Conservation (phyloP, 192 early-diverging fungal species). For the Coemansia aciculifera region DNA sequence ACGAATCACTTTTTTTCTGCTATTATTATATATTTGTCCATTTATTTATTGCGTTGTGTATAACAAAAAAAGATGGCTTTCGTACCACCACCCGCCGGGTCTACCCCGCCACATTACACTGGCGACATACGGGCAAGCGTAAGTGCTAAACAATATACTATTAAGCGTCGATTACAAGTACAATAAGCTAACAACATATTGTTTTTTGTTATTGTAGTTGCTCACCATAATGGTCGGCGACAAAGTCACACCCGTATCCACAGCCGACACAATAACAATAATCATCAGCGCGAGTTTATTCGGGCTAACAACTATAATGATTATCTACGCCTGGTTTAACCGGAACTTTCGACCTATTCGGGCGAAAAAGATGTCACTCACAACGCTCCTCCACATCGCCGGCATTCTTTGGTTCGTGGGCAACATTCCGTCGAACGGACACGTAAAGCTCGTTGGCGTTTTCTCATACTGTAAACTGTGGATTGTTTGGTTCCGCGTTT, state of each 20-base stretch:
- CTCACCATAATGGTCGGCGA: not conserved
- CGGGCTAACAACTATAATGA: constrained; percentile 28
- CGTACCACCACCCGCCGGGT: not conserved
- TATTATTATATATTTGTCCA: not conserved
- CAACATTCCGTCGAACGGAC: constrained; percentile 37
- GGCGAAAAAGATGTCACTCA: constrained; percentile 44
- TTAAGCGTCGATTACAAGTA: not conserved
- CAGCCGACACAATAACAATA: constrained; percentile 23
- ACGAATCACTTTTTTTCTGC: not conserved
- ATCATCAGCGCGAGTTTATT: constrained; percentile 17
- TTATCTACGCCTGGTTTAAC: constrained; percentile 45
- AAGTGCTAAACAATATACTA: not conserved
- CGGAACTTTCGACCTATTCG: constrained; percentile 48
- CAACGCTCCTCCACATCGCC: constrained; percentile 33
- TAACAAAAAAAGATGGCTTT: not conserved
- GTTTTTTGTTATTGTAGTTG: constrained; percentile 17
- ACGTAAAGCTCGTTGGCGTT: constrained; percentile 23
- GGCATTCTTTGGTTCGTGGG: constrained; percentile 51
- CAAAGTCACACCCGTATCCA: constrained; percentile 20
- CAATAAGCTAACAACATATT: not conserved
- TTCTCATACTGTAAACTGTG: constrained; percentile 46
- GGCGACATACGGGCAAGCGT: not conserved
- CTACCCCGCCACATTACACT: not conserved
- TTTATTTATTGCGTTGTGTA: not conserved
- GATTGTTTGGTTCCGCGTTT: constrained; percentile 45